Percentiles rank a stretch among this genome's conserved stretches.
Evolutionary conservation across 1,139 yeast genomes (phyloP).

Genomic region (Pichia sp.): DNA sequence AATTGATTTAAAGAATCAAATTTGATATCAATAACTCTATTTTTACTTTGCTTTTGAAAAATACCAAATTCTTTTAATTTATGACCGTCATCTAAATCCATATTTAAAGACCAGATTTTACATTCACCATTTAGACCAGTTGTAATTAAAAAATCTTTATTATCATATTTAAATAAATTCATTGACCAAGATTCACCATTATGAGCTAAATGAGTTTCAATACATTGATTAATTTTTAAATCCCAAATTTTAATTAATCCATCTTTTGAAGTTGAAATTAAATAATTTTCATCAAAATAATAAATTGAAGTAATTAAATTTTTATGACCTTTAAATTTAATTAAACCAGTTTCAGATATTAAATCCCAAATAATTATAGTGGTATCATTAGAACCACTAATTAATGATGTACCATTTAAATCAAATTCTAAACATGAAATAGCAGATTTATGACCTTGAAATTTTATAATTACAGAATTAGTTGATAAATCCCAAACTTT

Average conservation of each 20-base stretch:
- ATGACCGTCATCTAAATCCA: slow-evolving; percentile 39
- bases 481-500: slow-evolving; percentile 91
- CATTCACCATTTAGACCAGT: slow-evolving; percentile 78
- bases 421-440: slow-evolving; percentile 68
- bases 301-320: slow-evolving; percentile 76
- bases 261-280: slow-evolving; percentile 77
- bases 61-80: slow-evolving; percentile 53
- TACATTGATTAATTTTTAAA: slow-evolving; percentile 76
- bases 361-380: slow-evolving; percentile 89
- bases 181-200: slow-evolving; percentile 90
- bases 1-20: slow-evolving; percentile 46
- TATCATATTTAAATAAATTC: slow-evolving; percentile 32
- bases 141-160: slow-evolving; percentile 47
- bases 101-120: slow-evolving; percentile 71
- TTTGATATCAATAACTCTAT: slow-evolving; percentile 59
- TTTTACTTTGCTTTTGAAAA: slow-evolving; percentile 72
- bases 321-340: slow-evolving; percentile 81
- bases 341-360: slow-evolving; percentile 85
- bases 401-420: slow-evolving; percentile 71
- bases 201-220: slow-evolving; percentile 93
- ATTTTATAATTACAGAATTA: slow-evolving; percentile 66
- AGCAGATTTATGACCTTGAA: slow-evolving; percentile 83
- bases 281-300: slow-evolving; percentile 57
- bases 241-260: slow-evolving; percentile 94
- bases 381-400: slow-evolving; percentile 84